Evolutionary conservation across 1,284 basidiomycete species (phyloP).

Genomic region (Cryptococcus amylolentus): DNA sequence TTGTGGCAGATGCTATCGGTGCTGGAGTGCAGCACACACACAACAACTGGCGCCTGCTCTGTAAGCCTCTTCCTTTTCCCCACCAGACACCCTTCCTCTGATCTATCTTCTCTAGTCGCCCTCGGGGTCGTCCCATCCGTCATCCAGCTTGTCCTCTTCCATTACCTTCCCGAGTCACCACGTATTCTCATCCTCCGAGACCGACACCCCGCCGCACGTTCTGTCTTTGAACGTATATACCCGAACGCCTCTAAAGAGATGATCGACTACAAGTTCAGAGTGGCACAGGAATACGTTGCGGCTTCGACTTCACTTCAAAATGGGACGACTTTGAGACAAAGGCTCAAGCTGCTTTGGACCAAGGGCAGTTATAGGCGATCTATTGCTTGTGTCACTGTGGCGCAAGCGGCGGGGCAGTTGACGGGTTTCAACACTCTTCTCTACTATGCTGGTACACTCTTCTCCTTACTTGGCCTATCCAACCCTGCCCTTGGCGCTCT

Average conservation of each 20-base stretch:
- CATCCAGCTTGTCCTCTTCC: conserved; percentile 36
- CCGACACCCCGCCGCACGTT: conserved; percentile 11
- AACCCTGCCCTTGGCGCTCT: conserved; percentile 27
- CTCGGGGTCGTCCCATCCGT: conserved; percentile 42
- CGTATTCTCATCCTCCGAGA: conserved; percentile 7
- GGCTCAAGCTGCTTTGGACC: conserved; percentile 14
- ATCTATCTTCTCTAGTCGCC: conserved; percentile 2
- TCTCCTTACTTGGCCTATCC: conserved; percentile 37
- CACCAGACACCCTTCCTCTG: background rate
- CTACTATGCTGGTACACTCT: conserved; percentile 40
- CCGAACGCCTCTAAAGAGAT: conserved; percentile 28
- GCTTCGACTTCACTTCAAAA: conserved; percentile 6
- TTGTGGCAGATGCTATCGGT: conserved; percentile 36
- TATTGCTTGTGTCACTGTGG: conserved; percentile 19
- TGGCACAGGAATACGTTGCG: background rate
- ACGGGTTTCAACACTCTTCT: conserved; percentile 41
- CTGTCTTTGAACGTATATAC: conserved; percentile 31
- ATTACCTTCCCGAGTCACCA: conserved; percentile 45
- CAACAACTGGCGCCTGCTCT: conserved; percentile 19
- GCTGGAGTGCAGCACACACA: conserved; percentile 21
- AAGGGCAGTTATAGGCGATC: conserved; percentile 20
- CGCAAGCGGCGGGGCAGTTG: conserved; percentile 30
- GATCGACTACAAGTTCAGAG: conserved; percentile 28
- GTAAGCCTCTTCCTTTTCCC: conserved; percentile 2
- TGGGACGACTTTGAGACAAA: conserved; percentile 10